phyloP scores from a whole-genome alignment of 2,329 filamentous ascomycete species.

The Eutypa lata region DNA sequence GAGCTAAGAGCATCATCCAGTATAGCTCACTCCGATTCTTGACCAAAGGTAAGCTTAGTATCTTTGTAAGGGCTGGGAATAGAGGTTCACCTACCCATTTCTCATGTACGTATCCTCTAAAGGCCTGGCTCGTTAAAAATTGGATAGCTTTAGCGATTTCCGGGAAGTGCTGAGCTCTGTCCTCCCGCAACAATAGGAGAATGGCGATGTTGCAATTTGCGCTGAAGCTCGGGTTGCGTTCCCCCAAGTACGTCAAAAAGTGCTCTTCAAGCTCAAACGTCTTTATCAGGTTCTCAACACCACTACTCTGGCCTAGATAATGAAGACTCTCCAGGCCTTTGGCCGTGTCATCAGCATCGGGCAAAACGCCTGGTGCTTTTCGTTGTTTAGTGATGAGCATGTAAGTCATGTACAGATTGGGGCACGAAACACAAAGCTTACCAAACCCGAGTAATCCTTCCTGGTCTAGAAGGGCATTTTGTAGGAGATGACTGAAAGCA shows the following conservation, averaged over 20 bases:
- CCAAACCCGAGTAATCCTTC: no score
- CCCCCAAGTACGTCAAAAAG: conserved; percentile 27
- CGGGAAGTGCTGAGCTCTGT: conserved; percentile 7
- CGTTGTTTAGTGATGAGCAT: no score
- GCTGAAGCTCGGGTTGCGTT: conserved; percentile 27
- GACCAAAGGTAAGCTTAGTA: background rate
- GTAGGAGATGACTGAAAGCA: no score
- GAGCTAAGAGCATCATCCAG: conserved; percentile 7
- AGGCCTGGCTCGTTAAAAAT: conserved; percentile 15
- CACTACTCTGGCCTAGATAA: background rate
- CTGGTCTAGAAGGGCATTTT: no score
- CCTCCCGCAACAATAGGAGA: conserved; percentile 16
- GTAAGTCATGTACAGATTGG: no score
- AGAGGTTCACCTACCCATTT: conserved; percentile 18
- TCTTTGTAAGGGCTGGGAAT: background rate
- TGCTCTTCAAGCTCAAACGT: conserved; percentile 22
- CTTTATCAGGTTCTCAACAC: conserved; percentile 4
- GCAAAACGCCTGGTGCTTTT: no score
- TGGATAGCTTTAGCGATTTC: conserved; percentile 23
- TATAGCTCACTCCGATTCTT: conserved; percentile 4
- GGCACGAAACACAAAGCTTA: no score
- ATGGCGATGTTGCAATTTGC: conserved; percentile 31
- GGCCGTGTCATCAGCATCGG: no score
- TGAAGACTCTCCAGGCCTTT: no score
- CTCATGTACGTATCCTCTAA: conserved; percentile 11